A percentile compares a stretch with the other conserved stretches of the same genome.
phyloP scores from a whole-genome alignment of 2,329 filamentous ascomycete genomes.

The Pochonia chlamydosporia region DNA sequence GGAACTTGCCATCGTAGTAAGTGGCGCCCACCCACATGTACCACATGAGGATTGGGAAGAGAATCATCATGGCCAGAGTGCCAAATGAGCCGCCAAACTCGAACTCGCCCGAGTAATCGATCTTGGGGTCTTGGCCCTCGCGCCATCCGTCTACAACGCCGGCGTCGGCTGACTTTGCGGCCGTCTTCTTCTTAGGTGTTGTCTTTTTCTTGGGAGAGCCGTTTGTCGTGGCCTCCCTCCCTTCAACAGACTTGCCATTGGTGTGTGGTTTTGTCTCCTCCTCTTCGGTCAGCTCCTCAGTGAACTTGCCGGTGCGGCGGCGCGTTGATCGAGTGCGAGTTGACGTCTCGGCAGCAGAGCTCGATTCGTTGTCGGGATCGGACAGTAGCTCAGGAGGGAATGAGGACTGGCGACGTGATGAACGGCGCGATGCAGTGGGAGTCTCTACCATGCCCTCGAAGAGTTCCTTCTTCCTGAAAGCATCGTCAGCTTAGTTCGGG shows the following conservation, averaged over 20 bases:
- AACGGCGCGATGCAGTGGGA: conserved; percentile 33
- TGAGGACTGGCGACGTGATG: conserved; percentile 45
- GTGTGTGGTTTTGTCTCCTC: conserved; percentile 23
- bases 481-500: conserved; percentile 5
- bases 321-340: conserved; percentile 31
- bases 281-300: conserved; percentile 44
- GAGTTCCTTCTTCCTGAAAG: conserved; percentile 54
- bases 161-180: conserved; percentile 11
- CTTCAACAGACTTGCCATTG: conserved; percentile 26
- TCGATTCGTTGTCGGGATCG: conserved; percentile 45
- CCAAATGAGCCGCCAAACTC: conserved; percentile 91
- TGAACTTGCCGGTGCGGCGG: conserved; percentile 43
- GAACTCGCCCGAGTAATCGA: conserved; percentile 58
- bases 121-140: conserved; percentile 53
- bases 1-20: conserved; percentile 83
- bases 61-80: conserved; percentile 77
- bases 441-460: conserved; percentile 58
- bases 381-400: conserved; percentile 34
- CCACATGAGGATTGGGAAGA: conserved; percentile 94
- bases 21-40: conserved; percentile 98
- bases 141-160: conserved; percentile 48
- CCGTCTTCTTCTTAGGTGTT: conserved; percentile 7
- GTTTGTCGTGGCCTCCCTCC: conserved; percentile 15
- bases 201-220: conserved; percentile 15
- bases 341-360: conserved; percentile 38